Conservation (phyloP, 208 protist genomes). For the Trypanosoma melophagium region DNA sequence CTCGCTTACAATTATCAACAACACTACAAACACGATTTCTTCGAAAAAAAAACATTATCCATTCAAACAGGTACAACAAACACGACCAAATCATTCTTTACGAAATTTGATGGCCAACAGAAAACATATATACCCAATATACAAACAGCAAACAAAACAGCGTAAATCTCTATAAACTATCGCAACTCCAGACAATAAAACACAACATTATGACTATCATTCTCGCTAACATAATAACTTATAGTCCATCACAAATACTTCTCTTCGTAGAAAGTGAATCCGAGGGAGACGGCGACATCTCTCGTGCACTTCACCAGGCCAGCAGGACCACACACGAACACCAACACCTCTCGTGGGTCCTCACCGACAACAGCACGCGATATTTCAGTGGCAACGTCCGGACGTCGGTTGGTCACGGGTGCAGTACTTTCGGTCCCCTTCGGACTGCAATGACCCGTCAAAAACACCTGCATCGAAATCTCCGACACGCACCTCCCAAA, state of each 20-base stretch:
- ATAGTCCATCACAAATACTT: conserved; percentile 30
- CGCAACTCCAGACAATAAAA: too few relatives aligned
- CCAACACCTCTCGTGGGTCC: conserved; percentile 25
- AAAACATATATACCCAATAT: too few relatives aligned
- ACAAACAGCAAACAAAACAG: too few relatives aligned
- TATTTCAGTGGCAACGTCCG: conserved; percentile 21
- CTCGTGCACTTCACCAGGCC: conserved; percentile 25
- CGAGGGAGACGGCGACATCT: conserved; percentile 15
- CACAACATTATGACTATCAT: too few relatives aligned
- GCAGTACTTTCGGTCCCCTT: neutral
- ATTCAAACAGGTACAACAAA: neutral
- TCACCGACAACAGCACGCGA: neutral
- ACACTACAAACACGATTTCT: neutral
- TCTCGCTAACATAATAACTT: too few relatives aligned
- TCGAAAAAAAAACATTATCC: neutral
- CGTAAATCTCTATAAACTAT: too few relatives aligned
- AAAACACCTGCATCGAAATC: conserved; percentile 11
- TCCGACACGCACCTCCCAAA: too few relatives aligned
- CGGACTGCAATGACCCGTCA: conserved; percentile 1
- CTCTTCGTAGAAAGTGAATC: conserved; percentile 33
- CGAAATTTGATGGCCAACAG: too few relatives aligned
- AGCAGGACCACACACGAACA: conserved; percentile 43
- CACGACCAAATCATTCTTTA: too few relatives aligned
- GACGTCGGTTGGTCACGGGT: conserved; percentile 13
- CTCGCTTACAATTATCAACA: too few relatives aligned